Evolutionary conservation across 768 basidiomycete genomes (phyloP), one percentile per base, ranked within the genome.

Genomic region (Mycena galericulata): DNA sequence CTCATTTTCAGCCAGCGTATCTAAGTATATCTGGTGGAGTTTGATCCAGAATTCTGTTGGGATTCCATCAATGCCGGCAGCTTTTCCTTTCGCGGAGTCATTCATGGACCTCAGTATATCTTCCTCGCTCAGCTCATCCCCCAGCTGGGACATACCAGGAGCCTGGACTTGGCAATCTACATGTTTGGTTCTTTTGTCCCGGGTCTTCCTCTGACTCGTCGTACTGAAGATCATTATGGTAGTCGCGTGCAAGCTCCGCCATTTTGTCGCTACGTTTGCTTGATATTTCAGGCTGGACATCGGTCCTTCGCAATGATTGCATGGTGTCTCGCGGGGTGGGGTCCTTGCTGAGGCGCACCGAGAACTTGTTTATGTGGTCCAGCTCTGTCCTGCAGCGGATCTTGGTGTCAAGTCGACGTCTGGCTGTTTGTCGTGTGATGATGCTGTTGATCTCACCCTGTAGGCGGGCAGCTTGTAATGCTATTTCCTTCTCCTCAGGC

Each of bases 11-110:
- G n/a, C n/a, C n/a, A n/a, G n/a, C n/a, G n/a, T n/a, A n/a, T n/a
- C n/a, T n/a, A n/a, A n/a, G n/a, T n/a, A n/a, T n/a, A n/a, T n/a
- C n/a, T n/a, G n/a, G n/a, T n/a, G n/a, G n/a, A 79, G 3, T 1
- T 59, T 69, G 18, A 22, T n/a, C 66, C 66, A 67, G 3, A 61
- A 29, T 30, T 67, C 66, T 3, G 58, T 55, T 8, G 30, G 51
- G 1, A 62, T 55, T 10, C 66, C 59, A 18, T 62, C 30, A 6
- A 56, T 20, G 0, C 66, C 66, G 2, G 66, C 10, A 0, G 66
- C 66, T 20, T 45, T 54, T 0, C 66, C 59, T 12, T 45, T 47
- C 14, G 51, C 43, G 4, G 34, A 46, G 7, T 17, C 12, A 8
- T 29, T 24, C 26, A 67, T 15, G 0, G 66, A 20, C 9, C 3